These are phyloP conservation scores for Blyttiomyces sp. DNA, from an alignment of 371 early-diverging fungal genomes.

Conservation along the genomic window DNA sequence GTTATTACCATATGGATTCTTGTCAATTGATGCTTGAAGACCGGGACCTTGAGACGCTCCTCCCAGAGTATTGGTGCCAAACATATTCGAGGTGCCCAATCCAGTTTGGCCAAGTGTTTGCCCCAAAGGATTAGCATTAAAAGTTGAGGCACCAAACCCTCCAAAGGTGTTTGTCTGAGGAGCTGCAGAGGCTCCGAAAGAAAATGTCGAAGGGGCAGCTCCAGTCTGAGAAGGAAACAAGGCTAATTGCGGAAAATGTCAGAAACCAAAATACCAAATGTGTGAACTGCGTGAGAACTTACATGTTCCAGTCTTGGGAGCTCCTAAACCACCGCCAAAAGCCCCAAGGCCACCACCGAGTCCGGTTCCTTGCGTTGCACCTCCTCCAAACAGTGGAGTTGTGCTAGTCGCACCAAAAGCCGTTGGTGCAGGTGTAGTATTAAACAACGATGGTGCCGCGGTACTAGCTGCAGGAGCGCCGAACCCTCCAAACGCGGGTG, in stretches of 20 bases:
- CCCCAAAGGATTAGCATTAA: slow-evolving; percentile 23
- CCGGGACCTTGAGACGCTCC: neutral
- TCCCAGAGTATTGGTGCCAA: slow-evolving; percentile 40
- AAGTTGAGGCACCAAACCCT: slow-evolving; percentile 16
- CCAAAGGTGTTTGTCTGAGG: slow-evolving; percentile 8
- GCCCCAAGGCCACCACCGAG: slow-evolving; percentile 4
- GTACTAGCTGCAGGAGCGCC: slow-evolving; percentile 1
- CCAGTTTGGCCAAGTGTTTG: slow-evolving; percentile 42
- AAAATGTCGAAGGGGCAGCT: neutral
- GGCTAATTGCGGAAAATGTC: neutral
- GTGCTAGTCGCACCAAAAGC: slow-evolving; percentile 9
- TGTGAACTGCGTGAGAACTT: slow-evolving; percentile 20
- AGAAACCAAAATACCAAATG: slow-evolving; percentile 21
- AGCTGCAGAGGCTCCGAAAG: slow-evolving; percentile 18
- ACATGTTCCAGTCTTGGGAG: slow-evolving; percentile 39
- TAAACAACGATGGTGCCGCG: slow-evolving; percentile 13
- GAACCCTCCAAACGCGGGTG: neutral
- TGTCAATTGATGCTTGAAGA: slow-evolving; percentile 72
- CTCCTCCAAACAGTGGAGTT: slow-evolving; percentile 7
- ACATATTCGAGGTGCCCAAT: slow-evolving; percentile 15
- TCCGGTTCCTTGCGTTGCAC: slow-evolving; percentile 26
- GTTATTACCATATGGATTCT: slow-evolving; percentile 79
- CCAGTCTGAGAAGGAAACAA: slow-evolving; percentile 2
- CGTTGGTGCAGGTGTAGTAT: slow-evolving; percentile 12
- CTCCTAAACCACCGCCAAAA: slow-evolving; percentile 34